Percentiles rank a stretch among this genome's conserved stretches.
These are phyloP conservation scores for Trametes sp. DNA, from an alignment of 1,284 basidiomycete species.

Conservation along the genomic window DNA sequence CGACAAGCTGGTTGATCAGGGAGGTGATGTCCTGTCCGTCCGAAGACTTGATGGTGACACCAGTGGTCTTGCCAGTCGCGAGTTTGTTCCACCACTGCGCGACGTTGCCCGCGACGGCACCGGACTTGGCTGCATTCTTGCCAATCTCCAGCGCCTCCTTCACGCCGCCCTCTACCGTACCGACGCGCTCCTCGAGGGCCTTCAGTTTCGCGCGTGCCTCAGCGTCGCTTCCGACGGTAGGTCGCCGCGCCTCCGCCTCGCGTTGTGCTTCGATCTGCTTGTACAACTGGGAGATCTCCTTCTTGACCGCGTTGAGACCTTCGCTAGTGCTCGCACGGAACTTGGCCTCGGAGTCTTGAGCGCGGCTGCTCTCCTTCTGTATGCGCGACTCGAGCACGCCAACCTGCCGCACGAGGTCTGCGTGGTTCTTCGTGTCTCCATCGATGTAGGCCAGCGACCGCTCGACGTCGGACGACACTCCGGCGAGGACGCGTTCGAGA, in stretches of 20 bases:
- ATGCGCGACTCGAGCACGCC: slow-evolving; percentile 65
- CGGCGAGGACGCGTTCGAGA: slow-evolving; percentile 68
- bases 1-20: slow-evolving; percentile 78
- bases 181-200: slow-evolving; percentile 68
- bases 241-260: slow-evolving; percentile 38
- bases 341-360: slow-evolving; percentile 61
- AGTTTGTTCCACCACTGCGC: slow-evolving; percentile 69
- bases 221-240: slow-evolving; percentile 49
- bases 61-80: slow-evolving; percentile 47
- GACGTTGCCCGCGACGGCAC: slow-evolving; percentile 44
- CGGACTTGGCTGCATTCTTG: slow-evolving; percentile 55
- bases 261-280: slow-evolving; percentile 53
- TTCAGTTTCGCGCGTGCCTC: slow-evolving; percentile 63
- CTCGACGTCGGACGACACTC: slow-evolving; percentile 62
- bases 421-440: slow-evolving; percentile 53
- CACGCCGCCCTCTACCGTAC: slow-evolving; percentile 70
- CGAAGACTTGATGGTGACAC: slow-evolving; percentile 71
- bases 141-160: slow-evolving; percentile 74
- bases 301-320: slow-evolving; percentile 56
- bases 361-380: slow-evolving; percentile 58
- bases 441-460: slow-evolving; percentile 58
- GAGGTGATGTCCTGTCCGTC: slow-evolving; percentile 81
- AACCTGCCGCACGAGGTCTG: slow-evolving; percentile 60
- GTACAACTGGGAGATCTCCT: slow-evolving; percentile 62
- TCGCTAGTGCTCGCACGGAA: slow-evolving; percentile 53